These are phyloP conservation scores for Leishmania tarentolae DNA, from an alignment of 208 protist species.

Conservation along the genomic window DNA sequence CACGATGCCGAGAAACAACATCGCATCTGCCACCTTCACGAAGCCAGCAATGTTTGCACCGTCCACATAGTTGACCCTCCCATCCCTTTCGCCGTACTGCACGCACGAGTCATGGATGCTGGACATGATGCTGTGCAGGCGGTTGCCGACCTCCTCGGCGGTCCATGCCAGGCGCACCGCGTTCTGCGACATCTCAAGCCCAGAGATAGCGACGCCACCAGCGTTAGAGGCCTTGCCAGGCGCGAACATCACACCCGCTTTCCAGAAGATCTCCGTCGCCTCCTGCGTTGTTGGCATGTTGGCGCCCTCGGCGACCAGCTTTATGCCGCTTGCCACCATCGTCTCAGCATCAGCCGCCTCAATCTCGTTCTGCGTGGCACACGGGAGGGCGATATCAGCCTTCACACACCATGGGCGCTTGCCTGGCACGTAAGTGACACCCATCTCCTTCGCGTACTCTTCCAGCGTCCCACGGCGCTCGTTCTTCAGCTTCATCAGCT, in stretches of 20 bases:
- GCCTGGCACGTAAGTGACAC: conserved; percentile 61
- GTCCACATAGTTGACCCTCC: conserved; percentile 62
- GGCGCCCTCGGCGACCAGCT: conserved; percentile 87
- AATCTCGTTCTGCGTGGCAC: conserved; percentile 97
- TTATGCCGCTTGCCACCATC: conserved; percentile 80
- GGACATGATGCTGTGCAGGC: conserved; percentile 91
- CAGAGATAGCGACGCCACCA: conserved; percentile 93
- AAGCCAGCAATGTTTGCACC: conserved; percentile 95
- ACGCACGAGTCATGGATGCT: conserved; percentile 80
- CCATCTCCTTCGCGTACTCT: conserved; percentile 68
- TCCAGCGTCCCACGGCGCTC: conserved; percentile 51
- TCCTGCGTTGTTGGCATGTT: conserved; percentile 93
- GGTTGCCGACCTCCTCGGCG: conserved; percentile 84
- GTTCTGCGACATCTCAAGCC: conserved; percentile 96
- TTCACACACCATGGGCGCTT: conserved; percentile 78
- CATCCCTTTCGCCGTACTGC: conserved; percentile 54
- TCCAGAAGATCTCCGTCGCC: conserved; percentile 72
- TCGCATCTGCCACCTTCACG: conserved; percentile 81
- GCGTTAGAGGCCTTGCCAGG: conserved; percentile 95
- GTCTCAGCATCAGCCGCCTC: conserved; percentile 61
- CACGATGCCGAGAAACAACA: conserved; percentile 66
- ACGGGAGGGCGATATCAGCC: conserved; percentile 81
- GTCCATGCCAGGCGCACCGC: conserved; percentile 80
- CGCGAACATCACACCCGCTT: conserved; percentile 72
- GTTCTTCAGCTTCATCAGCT: conserved; percentile 80